Base-by-base conservation (phyloP, 306 rosid genomes). In the Neltuma alba region DNA sequence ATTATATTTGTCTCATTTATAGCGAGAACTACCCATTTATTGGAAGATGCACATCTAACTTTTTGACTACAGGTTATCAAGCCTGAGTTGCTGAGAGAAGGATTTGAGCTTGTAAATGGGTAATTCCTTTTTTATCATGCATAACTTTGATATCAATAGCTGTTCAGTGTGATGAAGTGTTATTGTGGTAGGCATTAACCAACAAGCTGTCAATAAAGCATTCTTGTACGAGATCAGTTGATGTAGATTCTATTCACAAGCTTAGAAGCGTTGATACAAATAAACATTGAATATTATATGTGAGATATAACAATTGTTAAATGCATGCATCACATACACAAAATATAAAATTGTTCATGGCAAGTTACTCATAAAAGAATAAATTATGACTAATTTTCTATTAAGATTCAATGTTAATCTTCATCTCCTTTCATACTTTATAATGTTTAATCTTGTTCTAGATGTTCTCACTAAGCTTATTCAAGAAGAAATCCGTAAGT, bases 51-150 rank as follows among this genome's bases (percentile, higher is more conserved):
- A 63, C 68, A 64, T 78, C 48, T 57, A n/a, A 69, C 80, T 41
- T 75, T 52, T 2, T 31, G 16, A 33, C 42, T 74, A 72, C 87
- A 92, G 99, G 89, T 93, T 45, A 91, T 95, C 87, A 89, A 87
- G 84, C 98, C 93, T 34, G 88, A 87, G 77, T 87, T 95, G 90
- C 94, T 95, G 79, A 93, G 70, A 87, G 83, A 90, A 79, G 99
- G 99, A 64, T 95, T 93, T 79, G 98, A 95, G 86, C 86, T 90
- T 82, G 98, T 95, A 78, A 89, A 89, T 82, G 90, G 98, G 99
- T 95, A 87, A 78, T 71, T 81, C 37, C 70, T 58, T 65, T 30
- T 65, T 33, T 81, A 79, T 70, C 48, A 33, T 64, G 80, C 78
- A 55, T 47, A 48, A 80, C 48, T 40, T 38, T 31, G 31, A 38